phyloP scores from a whole-genome alignment of 495 filamentous ascomycete species.

The Pyrenula aspistea region DNA sequence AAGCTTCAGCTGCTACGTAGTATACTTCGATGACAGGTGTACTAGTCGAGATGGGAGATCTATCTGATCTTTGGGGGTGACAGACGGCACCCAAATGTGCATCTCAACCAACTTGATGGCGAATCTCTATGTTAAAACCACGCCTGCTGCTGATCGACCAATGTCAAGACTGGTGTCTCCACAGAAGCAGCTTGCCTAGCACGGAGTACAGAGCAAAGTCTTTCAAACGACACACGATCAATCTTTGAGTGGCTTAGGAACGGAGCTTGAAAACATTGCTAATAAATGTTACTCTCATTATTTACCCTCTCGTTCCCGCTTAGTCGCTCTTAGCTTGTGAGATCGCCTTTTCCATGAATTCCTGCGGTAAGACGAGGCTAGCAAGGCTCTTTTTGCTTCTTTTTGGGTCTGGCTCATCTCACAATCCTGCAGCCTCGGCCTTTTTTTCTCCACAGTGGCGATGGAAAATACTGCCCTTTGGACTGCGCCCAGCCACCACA shows the following conservation, averaged over 20 bases:
- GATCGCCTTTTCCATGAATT: neutral
- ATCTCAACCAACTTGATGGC: neutral
- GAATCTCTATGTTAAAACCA: neutral
- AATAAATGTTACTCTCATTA: neutral
- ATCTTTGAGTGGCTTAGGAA: neutral
- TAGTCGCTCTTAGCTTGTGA: neutral
- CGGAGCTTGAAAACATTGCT: neutral
- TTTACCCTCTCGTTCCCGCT: neutral
- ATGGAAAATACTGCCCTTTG: no score
- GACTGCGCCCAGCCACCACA: neutral
- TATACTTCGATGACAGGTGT: neutral
- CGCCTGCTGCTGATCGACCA: neutral
- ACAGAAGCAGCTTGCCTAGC: neutral
- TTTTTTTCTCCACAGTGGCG: neutral
- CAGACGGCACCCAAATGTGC: neutral
- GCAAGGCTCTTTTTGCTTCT: neutral
- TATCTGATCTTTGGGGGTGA: neutral
- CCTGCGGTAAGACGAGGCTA: neutral
- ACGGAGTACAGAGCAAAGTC: neutral
- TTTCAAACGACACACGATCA: neutral
- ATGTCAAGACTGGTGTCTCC: neutral
- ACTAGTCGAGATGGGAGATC: neutral
- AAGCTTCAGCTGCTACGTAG: neutral
- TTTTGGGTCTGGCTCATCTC: neutral
- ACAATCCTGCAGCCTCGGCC: neutral